Conservation (phyloP, 805 yeast genomes). For the Candida sonorensis region DNA sequence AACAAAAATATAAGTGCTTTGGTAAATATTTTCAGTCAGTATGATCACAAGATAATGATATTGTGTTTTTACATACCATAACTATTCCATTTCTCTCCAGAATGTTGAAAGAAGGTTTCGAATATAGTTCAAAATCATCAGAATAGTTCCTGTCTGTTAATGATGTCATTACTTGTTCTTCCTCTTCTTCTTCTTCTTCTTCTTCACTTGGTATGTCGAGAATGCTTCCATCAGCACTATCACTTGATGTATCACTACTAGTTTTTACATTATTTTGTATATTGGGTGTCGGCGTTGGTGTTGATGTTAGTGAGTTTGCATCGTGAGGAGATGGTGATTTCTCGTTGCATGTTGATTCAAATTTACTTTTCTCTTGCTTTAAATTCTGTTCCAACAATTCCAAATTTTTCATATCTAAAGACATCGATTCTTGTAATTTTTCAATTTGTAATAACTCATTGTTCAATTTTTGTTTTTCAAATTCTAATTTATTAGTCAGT, state of each 20-base stretch:
- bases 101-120: not conserved
- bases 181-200: conserved; percentile 36
- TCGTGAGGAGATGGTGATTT: too few relatives aligned
- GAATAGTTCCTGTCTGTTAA: conserved; percentile 6
- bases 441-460: conserved; percentile 5
- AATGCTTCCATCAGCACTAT: too few relatives aligned
- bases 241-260: too few relatives aligned
- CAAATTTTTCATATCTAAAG: conserved; percentile 2
- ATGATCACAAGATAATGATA: too few relatives aligned
- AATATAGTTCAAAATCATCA: conserved; percentile 4
- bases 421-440: conserved; percentile 4
- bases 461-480: conserved; percentile 8
- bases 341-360: too few relatives aligned
- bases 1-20: too few relatives aligned
- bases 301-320: conserved; percentile 24
- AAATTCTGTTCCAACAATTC: too few relatives aligned
- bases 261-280: too few relatives aligned
- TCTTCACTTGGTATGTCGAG: not conserved
- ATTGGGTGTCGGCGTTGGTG: not conserved
- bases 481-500: conserved; percentile 4
- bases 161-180: not conserved
- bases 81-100: conserved; percentile 2
- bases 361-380: conserved; percentile 25
- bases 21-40: too few relatives aligned
- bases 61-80: conserved; percentile 2